Base-by-base conservation (phyloP, 177 flowering plant genomes). In the Vitis hybrid region DNA sequence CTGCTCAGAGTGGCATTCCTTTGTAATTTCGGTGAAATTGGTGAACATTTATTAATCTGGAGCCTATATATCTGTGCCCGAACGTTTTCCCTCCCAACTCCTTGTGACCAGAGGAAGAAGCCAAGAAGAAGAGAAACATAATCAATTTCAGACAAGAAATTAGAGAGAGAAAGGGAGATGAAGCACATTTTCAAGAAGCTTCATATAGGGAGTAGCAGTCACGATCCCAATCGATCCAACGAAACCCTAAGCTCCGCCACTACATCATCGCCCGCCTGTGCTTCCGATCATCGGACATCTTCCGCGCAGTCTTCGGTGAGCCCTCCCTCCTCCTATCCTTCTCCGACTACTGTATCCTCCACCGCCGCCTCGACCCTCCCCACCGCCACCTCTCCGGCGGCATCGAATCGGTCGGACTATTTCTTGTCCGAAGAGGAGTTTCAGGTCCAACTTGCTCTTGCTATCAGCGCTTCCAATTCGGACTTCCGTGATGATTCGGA, bases 151-250 rank as follows among this genome's bases (percentile, higher is more conserved):
- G 30, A 26, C 4, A 45, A 60, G 51, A 51, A 52, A 56, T 6
- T 17, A 51, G 21, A 45, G 65, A 66, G 55, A 65, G 61, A 30
- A 71, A 60, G 17, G 17, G 51, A 66, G 66, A 90, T 93, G 96
- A 93, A 89, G 75, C 83, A 91, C 90, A 93, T 93, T 80, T 90
- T 93, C 88, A 90, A 89, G 89, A 93, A 90, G 81, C 88, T 90
- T 39, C 97, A 91, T 76, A 76, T 74, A 74, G 91, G 86, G 14
- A 74, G 87, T 26, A 76, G 76, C 76, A 81, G 69, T 68, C 91
- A 88, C 79, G 89, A 90, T 9, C 84, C 89, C 49, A 80, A 78
- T 62, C 91, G 93, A 60, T 80, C 92, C 14, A 87, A 87, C 79
- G 96, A 91, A 56, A 65, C 79, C 63, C 72, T 77, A 10, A 52